phyloP scores from a whole-genome alignment of 2,329 filamentous ascomycete genomes.

The Pseudogymnoascus sp. region DNA sequence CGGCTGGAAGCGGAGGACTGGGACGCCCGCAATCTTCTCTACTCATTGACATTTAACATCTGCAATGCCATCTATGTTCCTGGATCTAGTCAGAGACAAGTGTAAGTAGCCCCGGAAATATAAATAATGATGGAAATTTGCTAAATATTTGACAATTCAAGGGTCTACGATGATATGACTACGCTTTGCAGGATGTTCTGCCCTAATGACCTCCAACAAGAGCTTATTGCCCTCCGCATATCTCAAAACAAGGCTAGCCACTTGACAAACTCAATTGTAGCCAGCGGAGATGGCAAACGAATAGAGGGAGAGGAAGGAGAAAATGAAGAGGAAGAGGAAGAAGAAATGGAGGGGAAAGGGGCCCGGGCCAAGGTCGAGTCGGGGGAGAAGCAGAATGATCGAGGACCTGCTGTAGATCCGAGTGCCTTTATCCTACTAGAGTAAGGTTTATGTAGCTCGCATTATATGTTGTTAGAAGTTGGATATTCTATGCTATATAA shows the following conservation, averaged over 20 bases:
- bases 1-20: slow-evolving; percentile 1
- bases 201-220: not conserved
- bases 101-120: not conserved
- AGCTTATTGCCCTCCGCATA: not conserved
- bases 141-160: not conserved
- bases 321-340: no score
- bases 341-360: no score
- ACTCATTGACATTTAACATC: slow-evolving; percentile 9
- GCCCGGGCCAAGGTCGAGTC: not conserved
- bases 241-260: not conserved
- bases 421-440: not conserved
- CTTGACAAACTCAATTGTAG: not conserved
- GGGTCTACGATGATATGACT: not conserved
- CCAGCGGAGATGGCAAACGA: no score
- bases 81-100: not conserved
- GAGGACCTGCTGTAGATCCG: not conserved
- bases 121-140: not conserved
- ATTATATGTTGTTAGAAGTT: not conserved
- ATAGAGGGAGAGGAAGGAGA: no score
- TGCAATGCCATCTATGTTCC: not conserved
- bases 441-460: not conserved
- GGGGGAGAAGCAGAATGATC: not conserved
- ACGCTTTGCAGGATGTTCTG: not conserved
- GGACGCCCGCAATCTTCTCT: slow-evolving; percentile 11
- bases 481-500: not conserved